Base-by-base conservation (phyloP, 441 rosid genomes). In the Lepidium campestre region DNA sequence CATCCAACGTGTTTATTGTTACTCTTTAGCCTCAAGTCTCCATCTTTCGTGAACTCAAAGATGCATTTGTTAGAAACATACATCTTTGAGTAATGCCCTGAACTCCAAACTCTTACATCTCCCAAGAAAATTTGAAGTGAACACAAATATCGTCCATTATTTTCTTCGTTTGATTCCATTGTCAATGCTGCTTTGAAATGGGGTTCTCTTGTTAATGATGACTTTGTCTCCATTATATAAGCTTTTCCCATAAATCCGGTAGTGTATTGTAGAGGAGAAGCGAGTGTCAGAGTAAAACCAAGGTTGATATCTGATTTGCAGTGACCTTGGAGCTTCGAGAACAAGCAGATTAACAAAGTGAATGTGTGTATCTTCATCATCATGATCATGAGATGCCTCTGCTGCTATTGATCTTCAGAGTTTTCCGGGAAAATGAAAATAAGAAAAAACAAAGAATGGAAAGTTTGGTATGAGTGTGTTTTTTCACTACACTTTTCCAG, bases 41-140 rank as follows among this genome's bases (percentile, higher is more conserved):
- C 98, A 25, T 80, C 81, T 34, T 73, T 23, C 1, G 89, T 77
- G 10, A 93, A 84, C 76, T 86, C 84, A 11, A 90, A 77, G 10
- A 85, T 79, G 46, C 98, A 93, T 57, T 65, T 73, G 17, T 76
- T 91, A 20, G 75, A 45, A 10, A 78, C 75, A 62, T 74, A 81
- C 69, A 88, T 84, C 25, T 57, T 75, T 9, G 85, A 83, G 75
- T 86, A 88, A 74, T 93, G 98, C 0, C 97, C 97, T 34, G 97
- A 93, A 66, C 75, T 87, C 96, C 98, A 93, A 31, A 90, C 98
- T 85, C 74, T 86, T 14, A 86, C 89, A 77, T 86, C 94, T 48
- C 96, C 97, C 3, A 90, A 80, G 57, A 93, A 84, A 15, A 93
- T 76, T 67, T 93, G 78, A 47, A 90, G 65, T 4, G 91, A 86